phyloP scores from a whole-genome alignment of 2,329 filamentous ascomycete genomes.

The Fusarium illudens region DNA sequence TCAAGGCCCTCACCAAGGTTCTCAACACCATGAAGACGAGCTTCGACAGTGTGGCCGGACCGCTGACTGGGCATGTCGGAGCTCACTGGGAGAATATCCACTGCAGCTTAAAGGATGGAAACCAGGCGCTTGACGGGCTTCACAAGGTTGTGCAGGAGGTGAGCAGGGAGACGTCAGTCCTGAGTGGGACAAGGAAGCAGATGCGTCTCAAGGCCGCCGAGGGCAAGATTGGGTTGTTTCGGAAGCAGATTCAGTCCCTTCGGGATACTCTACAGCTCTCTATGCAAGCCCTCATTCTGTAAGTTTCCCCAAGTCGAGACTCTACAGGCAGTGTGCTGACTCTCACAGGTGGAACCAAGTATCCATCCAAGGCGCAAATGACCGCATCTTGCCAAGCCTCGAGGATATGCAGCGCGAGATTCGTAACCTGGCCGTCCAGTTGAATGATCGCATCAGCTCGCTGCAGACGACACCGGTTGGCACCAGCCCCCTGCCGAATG shows the following conservation, averaged over 20 bases:
- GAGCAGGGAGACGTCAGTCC: neutral
- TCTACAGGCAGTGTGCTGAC: neutral
- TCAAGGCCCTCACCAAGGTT: neutral
- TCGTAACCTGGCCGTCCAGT: neutral
- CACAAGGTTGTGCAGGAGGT: neutral
- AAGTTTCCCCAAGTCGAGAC: neutral
- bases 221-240: neutral
- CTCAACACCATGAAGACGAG: neutral
- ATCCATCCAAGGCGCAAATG: neutral
- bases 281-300: neutral
- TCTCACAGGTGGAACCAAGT: neutral
- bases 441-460: neutral
- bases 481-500: neutral
- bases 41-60: neutral
- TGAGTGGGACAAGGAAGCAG: neutral
- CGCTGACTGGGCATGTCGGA: neutral
- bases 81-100: slow-evolving; percentile 4
- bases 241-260: neutral
- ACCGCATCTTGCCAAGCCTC: neutral
- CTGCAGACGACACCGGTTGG: neutral
- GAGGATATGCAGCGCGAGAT: neutral
- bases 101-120: neutral
- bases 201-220: neutral
- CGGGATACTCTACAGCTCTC: neutral
- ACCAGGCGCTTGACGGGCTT: neutral